These are phyloP conservation scores for Nakazawaea ambrosiae DNA, from an alignment of 805 yeast species.

Conservation along the genomic window DNA sequence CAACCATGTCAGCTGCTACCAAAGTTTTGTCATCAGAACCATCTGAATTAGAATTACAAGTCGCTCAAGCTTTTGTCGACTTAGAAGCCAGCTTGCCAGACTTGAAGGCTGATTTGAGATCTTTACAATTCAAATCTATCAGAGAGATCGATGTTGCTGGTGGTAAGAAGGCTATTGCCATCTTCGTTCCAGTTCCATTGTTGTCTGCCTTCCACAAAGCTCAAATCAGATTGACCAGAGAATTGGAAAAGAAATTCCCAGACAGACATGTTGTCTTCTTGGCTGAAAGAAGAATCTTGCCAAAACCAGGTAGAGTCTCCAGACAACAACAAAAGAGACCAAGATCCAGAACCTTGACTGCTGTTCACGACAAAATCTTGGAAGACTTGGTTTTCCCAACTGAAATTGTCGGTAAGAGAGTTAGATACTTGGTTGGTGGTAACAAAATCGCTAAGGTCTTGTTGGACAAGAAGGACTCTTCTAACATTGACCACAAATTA, in stretches of 20 bases:
- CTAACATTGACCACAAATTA: constrained; percentile 95
- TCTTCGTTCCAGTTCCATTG: constrained; percentile 97
- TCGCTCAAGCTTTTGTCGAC: constrained; percentile 97
- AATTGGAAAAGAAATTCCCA: constrained; percentile 99
- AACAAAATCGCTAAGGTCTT: constrained; percentile 96
- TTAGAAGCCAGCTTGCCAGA: constrained; percentile 91
- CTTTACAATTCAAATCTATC: constrained; percentile 97
- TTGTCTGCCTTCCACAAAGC: constrained; percentile 92
- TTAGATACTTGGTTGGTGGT: constrained; percentile 98
- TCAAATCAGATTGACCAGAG: constrained; percentile 96
- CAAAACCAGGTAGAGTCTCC: constrained; percentile 96
- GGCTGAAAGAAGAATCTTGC: constrained; percentile 99
- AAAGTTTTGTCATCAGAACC: constrained; percentile 94
- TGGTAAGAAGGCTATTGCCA: constrained; percentile 97
- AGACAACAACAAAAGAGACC: constrained; percentile 98
- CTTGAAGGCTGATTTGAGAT: constrained; percentile 96
- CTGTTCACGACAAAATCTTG: constrained; percentile 97
- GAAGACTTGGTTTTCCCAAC: constrained; percentile 99
- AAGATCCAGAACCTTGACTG: constrained; percentile 97
- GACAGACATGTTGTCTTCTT: constrained; percentile 99
- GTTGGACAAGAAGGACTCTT: constrained; percentile 96
- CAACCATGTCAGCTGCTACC: constrained; percentile 89
- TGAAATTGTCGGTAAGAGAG: constrained; percentile 98
- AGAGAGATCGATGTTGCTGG: constrained; percentile 97
- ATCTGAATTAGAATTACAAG: constrained; percentile 98